Conservation (phyloP, 768 basidiomycete species). For the Leccinum imitatum region DNA sequence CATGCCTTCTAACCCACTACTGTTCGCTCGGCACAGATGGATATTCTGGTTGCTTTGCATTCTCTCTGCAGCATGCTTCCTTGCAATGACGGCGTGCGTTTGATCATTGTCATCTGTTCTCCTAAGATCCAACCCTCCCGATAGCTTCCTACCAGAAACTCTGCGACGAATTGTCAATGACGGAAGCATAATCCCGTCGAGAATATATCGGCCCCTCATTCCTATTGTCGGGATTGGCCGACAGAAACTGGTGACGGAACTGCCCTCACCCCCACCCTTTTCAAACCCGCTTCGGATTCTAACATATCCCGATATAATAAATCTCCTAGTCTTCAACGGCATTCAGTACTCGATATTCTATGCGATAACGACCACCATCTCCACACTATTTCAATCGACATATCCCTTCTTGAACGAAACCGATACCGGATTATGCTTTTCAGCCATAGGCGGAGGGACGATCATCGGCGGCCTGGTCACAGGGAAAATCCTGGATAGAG, state of each 20-base stretch:
- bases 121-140: background rate
- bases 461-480: slow-evolving; percentile 54
- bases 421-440: slow-evolving; percentile 72
- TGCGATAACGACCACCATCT: slow-evolving; percentile 42
- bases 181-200: slow-evolving; percentile 29
- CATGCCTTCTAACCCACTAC: background rate
- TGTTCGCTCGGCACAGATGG: slow-evolving; percentile 10
- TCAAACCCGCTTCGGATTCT: slow-evolving; percentile 40
- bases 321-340: slow-evolving; percentile 51
- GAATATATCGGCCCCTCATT: slow-evolving; percentile 29
- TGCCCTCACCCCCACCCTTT: slow-evolving; percentile 24
- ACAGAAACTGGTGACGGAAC: slow-evolving; percentile 1
- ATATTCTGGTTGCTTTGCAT: slow-evolving; percentile 26
- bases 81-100: slow-evolving; percentile 16
- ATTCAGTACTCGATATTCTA: slow-evolving; percentile 54
- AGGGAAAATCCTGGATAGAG: slow-evolving; percentile 64
- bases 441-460: slow-evolving; percentile 74
- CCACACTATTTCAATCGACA: slow-evolving; percentile 48
- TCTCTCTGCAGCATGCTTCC: slow-evolving; percentile 14
- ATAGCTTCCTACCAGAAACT: slow-evolving; percentile 27
- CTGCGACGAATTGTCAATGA: slow-evolving; percentile 27
- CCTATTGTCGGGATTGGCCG: slow-evolving; percentile 26
- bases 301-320: slow-evolving; percentile 37
- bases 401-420: slow-evolving; percentile 52
- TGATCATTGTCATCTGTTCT: background rate